Percentiles rank a stretch among this genome's conserved stretches.
Evolutionary conservation across 2,329 filamentous ascomycete genomes (phyloP).

Genomic region (Aspergillus felis): DNA sequence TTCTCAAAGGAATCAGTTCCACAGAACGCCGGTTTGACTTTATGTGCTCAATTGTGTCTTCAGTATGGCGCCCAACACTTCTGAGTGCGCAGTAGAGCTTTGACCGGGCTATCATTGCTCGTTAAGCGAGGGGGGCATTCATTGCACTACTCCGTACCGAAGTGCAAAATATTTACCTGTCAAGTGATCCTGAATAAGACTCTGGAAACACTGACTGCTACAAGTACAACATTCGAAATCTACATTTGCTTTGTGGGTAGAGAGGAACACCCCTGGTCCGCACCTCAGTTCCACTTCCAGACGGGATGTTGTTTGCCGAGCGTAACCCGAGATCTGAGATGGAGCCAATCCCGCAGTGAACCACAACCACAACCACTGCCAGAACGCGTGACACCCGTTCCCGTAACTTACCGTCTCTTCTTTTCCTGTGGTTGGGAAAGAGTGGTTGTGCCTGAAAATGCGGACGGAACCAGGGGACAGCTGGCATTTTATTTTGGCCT

Average conservation of each 20-base stretch:
- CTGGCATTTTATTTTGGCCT: slow-evolving; percentile 1
- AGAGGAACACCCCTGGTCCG: not conserved
- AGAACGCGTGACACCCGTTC: slow-evolving; percentile 2
- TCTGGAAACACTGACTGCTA: not conserved
- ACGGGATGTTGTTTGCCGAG: slow-evolving; percentile 4
- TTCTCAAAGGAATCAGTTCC: not conserved
- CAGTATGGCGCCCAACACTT: not conserved
- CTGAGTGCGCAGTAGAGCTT: not conserved
- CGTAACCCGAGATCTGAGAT: slow-evolving; percentile 5
- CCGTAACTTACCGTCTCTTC: slow-evolving; percentile 12
- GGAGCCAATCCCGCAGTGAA: not conserved
- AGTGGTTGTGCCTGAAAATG: slow-evolving; percentile 5
- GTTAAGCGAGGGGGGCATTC: not conserved
- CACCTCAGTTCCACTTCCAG: not conserved
- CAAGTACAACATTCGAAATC: not conserved
- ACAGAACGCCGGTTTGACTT: too few relatives aligned
- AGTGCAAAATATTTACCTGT: not conserved
- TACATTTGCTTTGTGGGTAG: not conserved
- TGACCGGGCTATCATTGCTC: not conserved
- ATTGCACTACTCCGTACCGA: not conserved
- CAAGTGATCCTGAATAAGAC: not conserved
- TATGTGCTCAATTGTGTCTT: not conserved
- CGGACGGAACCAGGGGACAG: slow-evolving; percentile 9
- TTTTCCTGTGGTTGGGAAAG: slow-evolving; percentile 5
- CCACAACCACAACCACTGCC: not conserved